These are phyloP conservation scores for Dactylorhiza incarnata DNA, from an alignment of 106 monocot species.

Conservation along the genomic window DNA sequence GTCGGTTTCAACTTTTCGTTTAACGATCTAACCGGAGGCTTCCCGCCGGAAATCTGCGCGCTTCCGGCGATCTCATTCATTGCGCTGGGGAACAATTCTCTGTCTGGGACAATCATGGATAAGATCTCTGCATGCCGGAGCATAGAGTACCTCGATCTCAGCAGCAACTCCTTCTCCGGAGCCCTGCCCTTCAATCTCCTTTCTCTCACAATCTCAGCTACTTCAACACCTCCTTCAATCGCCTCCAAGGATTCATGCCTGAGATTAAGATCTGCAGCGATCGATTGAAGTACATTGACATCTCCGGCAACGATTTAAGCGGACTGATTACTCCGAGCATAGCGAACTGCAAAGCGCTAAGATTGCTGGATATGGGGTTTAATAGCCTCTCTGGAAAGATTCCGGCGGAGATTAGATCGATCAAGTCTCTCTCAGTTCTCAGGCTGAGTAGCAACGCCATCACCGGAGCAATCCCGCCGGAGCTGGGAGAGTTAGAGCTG, in stretches of 20 bases:
- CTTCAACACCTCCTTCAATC: constrained; percentile 70
- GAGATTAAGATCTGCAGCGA: constrained; percentile 36
- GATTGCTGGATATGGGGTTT: constrained; percentile 48
- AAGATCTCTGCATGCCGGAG: constrained; percentile 47
- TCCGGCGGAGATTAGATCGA: constrained; percentile 38
- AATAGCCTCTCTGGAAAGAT: constrained; percentile 59
- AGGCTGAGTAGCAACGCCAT: constrained; percentile 49
- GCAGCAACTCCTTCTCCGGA: constrained; percentile 65
- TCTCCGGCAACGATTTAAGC: constrained; percentile 44
- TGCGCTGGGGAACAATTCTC: constrained; percentile 58
- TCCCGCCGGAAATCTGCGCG: constrained; percentile 59
- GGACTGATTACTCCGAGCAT: constrained; percentile 49
- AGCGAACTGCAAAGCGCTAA: constrained; percentile 38
- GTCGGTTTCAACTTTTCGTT: constrained; percentile 77
- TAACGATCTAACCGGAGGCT: constrained; percentile 66
- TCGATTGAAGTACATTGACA: constrained; percentile 47
- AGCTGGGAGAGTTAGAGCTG: constrained; percentile 45
- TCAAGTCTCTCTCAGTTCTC: constrained; percentile 57
- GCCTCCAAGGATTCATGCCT: constrained; percentile 47
- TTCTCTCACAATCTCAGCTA: constrained; percentile 46
- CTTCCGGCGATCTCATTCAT: constrained; percentile 49
- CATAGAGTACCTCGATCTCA: constrained; percentile 64
- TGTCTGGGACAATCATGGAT: constrained; percentile 52
- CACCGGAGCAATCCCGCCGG: constrained; percentile 44
- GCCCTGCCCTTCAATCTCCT: constrained; percentile 55